Base-by-base conservation (phyloP, 1,284 basidiomycete genomes). In the Fomes fomentarius region DNA sequence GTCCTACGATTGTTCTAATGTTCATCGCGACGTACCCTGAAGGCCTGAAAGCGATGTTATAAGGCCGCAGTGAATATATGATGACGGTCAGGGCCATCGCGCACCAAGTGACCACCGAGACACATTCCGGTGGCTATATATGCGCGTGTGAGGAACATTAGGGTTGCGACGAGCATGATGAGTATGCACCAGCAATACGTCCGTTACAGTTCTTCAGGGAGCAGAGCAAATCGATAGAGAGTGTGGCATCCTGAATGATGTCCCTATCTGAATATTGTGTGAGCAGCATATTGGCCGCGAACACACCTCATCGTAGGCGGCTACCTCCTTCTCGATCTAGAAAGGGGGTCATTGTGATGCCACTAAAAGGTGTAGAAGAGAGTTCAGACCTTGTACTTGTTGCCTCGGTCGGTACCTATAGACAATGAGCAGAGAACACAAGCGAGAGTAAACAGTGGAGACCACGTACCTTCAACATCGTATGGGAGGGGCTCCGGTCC, bases 241-340 rank as follows among this genome's bases (percentile, higher is more conserved):
- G 77, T 0, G 78, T 89, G 0, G 88, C 83, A 69, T 96, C 93
- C 89, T 94, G 58, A 1, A 28, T 24, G 38, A 17, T 41, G 46
- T 10, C 30, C 42, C 41, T 25, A 37, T 17, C 40, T 24, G 14
- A 7, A 15, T 14, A 22, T 21, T 12, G 19, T 11, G 9, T 17
- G 9, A 17, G 42, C 28, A 11, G 22, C 19, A 19, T 24, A 19
- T 4, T 19, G 15, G 8, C 17, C 4, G 30, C 68, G 38, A n/a
- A n/a, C n/a, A n/a, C 60, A 90, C 92, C 78, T 96, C 93, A 61
- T 96, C 88, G 63, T 94, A 95, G 1, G 87, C 91, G 45, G 82
- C 81, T 1, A 96, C 73, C 37, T 84, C 83, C 76, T 96, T 96
- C 72, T 94, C 90, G 38, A 92, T 82, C 93, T 94, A 28, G 2